Conservation (phyloP, 78 protist genomes). For the slime mould (Dictyostelium discoideum) region DNA sequence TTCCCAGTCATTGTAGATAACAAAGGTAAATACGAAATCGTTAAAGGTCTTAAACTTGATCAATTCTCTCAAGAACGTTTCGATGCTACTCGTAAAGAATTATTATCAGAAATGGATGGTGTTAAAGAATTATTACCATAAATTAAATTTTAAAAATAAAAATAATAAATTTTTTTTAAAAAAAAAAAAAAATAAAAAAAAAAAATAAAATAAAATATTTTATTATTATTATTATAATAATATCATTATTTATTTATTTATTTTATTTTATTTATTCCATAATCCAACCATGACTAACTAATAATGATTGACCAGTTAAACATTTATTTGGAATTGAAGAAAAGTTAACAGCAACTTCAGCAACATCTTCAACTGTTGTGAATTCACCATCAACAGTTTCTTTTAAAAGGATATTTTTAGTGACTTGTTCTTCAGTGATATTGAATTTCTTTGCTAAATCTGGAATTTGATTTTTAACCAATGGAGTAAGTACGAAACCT, state of each 20-base stretch:
- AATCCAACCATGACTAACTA: slow-evolving; percentile 89
- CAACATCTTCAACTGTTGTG: slow-evolving; percentile 83
- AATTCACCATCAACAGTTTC: slow-evolving; percentile 88
- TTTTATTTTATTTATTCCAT: slow-evolving; percentile 81
- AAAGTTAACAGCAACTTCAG: slow-evolving; percentile 84
- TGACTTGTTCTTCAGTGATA: slow-evolving; percentile 84
- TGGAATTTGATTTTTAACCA: slow-evolving; percentile 84
- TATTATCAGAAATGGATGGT: slow-evolving; percentile 50
- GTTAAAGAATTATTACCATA: slow-evolving; percentile 49
- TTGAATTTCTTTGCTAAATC: slow-evolving; percentile 71
- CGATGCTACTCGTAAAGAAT: slow-evolving; percentile 54
- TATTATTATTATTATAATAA: background rate
- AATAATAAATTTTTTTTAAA: background rate
- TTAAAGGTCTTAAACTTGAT: slow-evolving; percentile 60
- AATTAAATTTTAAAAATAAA: slow-evolving; percentile 22
- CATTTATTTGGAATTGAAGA: slow-evolving; percentile 71
- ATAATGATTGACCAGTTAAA: slow-evolving; percentile 85
- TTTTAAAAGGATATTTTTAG: slow-evolving; percentile 64
- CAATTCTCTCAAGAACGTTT: slow-evolving; percentile 75
- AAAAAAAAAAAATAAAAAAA: background rate
- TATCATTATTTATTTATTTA: background rate
- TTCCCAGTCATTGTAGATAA: slow-evolving; percentile 60
- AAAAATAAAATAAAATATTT: background rate
- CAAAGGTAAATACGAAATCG: slow-evolving; percentile 68
- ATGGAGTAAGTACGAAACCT: slow-evolving; percentile 84